Evolutionary conservation across 2,329 filamentous ascomycete species (phyloP).

Genomic region (Xylariaceae sp.): DNA sequence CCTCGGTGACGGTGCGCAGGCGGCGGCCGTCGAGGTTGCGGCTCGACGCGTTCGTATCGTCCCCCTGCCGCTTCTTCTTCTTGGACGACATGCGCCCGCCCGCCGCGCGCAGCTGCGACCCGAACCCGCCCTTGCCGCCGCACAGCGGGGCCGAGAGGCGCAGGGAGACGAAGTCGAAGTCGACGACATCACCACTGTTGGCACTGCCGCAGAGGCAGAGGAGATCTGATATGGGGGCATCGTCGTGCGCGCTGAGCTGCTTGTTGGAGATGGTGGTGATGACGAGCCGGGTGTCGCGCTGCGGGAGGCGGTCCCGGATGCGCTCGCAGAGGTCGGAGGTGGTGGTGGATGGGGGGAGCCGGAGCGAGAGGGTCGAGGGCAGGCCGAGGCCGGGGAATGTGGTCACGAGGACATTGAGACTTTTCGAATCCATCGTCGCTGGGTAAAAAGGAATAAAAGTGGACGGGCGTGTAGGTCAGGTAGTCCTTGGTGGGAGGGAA

Average conservation of each 20-base stretch:
- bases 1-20: conserved; percentile 85
- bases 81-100: conserved; percentile 97
- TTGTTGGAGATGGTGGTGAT: conserved; percentile 78
- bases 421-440: conserved; percentile 44
- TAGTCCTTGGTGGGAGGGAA: too few relatives aligned
- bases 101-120: conserved; percentile 90
- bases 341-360: conserved; percentile 56
- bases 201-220: conserved; percentile 52
- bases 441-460: too few relatives aligned
- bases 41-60: conserved; percentile 85
- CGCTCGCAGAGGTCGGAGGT: conserved; percentile 58
- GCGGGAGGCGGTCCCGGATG: conserved; percentile 55
- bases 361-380: conserved; percentile 75
- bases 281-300: conserved; percentile 53
- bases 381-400: conserved; percentile 77
- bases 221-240: conserved; percentile 51
- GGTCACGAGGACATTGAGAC: conserved; percentile 75
- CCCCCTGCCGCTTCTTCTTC: conserved; percentile 74
- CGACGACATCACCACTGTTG: too few relatives aligned
- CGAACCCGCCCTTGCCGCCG: conserved; percentile 96
- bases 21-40: conserved; percentile 88
- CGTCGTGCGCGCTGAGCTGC: conserved; percentile 50
- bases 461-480: too few relatives aligned
- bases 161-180: conserved; percentile 70
- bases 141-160: conserved; percentile 72